Base-by-base conservation (phyloP, 2,329 filamentous ascomycete species). In the Colletotrichum destructivum region DNA sequence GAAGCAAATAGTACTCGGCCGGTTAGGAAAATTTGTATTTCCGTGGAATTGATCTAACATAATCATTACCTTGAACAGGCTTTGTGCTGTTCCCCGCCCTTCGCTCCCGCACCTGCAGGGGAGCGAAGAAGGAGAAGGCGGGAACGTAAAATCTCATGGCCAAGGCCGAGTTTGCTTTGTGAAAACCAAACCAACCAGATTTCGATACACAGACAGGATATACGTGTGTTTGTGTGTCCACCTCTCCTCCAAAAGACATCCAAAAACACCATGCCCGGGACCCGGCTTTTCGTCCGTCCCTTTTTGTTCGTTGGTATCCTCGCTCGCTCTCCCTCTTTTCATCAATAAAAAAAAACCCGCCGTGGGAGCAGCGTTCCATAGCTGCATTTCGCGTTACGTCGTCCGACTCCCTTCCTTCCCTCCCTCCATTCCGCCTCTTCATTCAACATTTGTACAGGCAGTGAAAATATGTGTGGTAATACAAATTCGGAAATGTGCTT, bases 31-130 rank as follows among this genome's bases (percentile, higher is more conserved):
- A 9, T 4, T 62, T 42, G 59, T 21, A 18, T 26, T 59, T 52
- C 62, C 31, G 56, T 62, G 23, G 44, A 35, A 56, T 67, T 62
- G 47, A 59, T 62, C 51, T 71, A 67, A 55, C 56, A 67, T 67
- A 71, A 71, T 21, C 47, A 71, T 71, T 67, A 71, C 68, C 56
- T 61, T 61, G 46, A 56, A 57, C 68, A 71, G 49, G 56, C 47
- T 46, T 62, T 61, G 62, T 56, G 44, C 63, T 62, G 68, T 35
- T 44, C 64, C 63, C 21, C 56, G 23, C 63, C 26, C 55, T 15
- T 47, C 40, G 40, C 40, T 18, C 42, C 40, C 9, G 31, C 40
- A 40, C 23, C n/a, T 38, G 23, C 13, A 40, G 11, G n/a, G 18
- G 18, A 46, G 62, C 35, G 35, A 31, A 51, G 31, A 42, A 15